Evolutionary conservation across 2,329 filamentous ascomycete species (phyloP).

Genomic region (Sarocladium strictum): DNA sequence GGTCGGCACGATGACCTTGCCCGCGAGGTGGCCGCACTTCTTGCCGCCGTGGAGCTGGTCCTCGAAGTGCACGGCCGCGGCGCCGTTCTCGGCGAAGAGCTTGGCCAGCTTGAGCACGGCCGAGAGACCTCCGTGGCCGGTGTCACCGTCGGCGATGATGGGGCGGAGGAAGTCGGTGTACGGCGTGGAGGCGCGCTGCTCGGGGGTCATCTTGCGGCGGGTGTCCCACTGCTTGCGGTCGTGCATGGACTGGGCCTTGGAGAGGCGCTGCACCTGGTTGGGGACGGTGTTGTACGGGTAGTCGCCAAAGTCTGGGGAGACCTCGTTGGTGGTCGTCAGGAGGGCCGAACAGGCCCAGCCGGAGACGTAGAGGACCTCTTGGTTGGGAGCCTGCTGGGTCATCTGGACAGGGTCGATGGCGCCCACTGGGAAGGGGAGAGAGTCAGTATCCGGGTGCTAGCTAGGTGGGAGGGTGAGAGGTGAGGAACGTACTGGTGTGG

Average conservation of each 20-base stretch:
- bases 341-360: constrained; percentile 97
- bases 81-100: constrained; percentile 94
- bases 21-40: constrained; percentile 94
- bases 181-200: constrained; percentile 67
- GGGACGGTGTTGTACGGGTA: constrained; percentile 99
- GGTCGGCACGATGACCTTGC: constrained; percentile 89
- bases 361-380: constrained; percentile 92
- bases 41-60: constrained; percentile 97
- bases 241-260: constrained; percentile 95
- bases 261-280: constrained; percentile 92
- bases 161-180: constrained; percentile 91
- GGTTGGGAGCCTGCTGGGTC: constrained; percentile 95
- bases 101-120: constrained; percentile 95
- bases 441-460: background rate
- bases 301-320: constrained; percentile 95
- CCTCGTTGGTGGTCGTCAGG: constrained; percentile 90
- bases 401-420: constrained; percentile 99
- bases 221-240: constrained; percentile 93
- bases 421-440: constrained; percentile 61
- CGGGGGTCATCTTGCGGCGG: constrained; percentile 68
- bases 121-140: constrained; percentile 86
- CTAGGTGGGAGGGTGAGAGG: background rate
- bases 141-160: constrained; percentile 95
- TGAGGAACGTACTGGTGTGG: constrained; percentile 67
- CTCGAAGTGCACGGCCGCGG: constrained; percentile 94